Percentiles rank a stretch among this genome's conserved stretches.
phyloP scores from a whole-genome alignment of 768 basidiomycete species.

The Leccinum fibrillosum region DNA sequence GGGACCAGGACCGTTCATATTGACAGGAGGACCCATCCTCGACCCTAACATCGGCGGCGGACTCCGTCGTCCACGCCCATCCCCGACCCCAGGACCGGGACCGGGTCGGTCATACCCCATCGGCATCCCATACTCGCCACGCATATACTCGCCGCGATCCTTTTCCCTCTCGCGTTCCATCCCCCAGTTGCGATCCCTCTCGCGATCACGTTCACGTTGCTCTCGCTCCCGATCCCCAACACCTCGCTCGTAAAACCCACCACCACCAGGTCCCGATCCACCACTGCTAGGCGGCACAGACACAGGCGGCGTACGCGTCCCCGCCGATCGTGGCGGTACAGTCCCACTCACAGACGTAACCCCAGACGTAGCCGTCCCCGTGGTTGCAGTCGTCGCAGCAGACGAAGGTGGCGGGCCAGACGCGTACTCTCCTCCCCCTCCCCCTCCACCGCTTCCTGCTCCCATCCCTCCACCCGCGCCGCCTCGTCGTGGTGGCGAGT shows the following conservation, averaged over 20 bases:
- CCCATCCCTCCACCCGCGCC: not conserved
- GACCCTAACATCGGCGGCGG: conserved; percentile 24
- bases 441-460: not conserved
- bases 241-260: conserved; percentile 33
- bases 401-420: conserved; percentile 23
- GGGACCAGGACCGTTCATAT: conserved; percentile 3
- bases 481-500: conserved; percentile 31
- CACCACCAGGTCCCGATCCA: conserved; percentile 7
- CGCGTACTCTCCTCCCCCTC: conserved; percentile 17
- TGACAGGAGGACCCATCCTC: conserved; percentile 7
- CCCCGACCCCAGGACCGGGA: not conserved
- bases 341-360: conserved; percentile 2
- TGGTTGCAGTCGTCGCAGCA: conserved; percentile 3
- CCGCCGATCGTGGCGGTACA: conserved; percentile 5
- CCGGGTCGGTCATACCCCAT: conserved; percentile 34
- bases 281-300: conserved; percentile 21
- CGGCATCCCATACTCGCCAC: conserved; percentile 23
- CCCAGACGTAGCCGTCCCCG: not conserved
- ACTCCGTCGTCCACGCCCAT: conserved; percentile 24
- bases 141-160: conserved; percentile 39
- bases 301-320: conserved; percentile 20
- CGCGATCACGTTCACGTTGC: not conserved
- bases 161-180: conserved; percentile 18
- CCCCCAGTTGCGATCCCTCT: conserved; percentile 10
- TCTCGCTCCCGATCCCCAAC: not conserved